A percentile compares a stretch with the other conserved stretches of the same genome.
Evolutionary conservation across 257 asterid species (phyloP).

Genomic region (Jacaranda copaia): DNA sequence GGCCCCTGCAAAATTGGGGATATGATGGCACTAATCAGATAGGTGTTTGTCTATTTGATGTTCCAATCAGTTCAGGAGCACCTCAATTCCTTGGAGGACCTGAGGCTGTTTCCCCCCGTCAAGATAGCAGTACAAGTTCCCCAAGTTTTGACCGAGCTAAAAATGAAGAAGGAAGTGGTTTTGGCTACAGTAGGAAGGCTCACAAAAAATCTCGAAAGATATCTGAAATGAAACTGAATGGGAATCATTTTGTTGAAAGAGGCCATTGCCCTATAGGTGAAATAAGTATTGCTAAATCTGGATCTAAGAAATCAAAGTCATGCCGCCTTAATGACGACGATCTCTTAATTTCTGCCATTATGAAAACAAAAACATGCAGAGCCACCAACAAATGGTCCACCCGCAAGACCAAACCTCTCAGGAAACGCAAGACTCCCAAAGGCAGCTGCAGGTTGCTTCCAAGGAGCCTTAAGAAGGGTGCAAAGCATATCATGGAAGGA

Average conservation of each 20-base stretch:
- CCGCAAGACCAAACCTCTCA: conserved; percentile 59
- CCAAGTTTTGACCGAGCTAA: conserved; percentile 48
- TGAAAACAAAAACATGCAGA: conserved; percentile 60
- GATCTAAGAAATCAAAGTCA: conserved; percentile 58
- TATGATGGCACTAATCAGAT: conserved; percentile 51
- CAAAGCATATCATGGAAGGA: conserved; percentile 68
- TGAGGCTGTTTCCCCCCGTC: conserved; percentile 47
- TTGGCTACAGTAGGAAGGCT: conserved; percentile 46
- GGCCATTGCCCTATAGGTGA: conserved; percentile 24
- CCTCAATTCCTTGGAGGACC: conserved; percentile 47
- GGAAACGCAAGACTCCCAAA: conserved; percentile 71
- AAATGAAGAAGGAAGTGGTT: conserved; percentile 49
- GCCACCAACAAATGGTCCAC: conserved; percentile 53
- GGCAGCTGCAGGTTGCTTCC: conserved; percentile 89
- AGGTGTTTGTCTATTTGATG: conserved; percentile 61
- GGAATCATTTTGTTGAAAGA: conserved; percentile 37
- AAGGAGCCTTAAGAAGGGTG: conserved; percentile 72
- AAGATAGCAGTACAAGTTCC: conserved; percentile 59
- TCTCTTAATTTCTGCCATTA: conserved; percentile 81
- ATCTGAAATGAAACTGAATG: conserved; percentile 64
- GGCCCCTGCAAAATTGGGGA: conserved; percentile 49
- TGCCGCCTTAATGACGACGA: conserved; percentile 69
- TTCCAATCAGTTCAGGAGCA: conserved; percentile 64
- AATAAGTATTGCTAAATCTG: conserved; percentile 37
- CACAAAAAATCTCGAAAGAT: conserved; percentile 71